Evolutionary conservation across 768 basidiomycete genomes (phyloP), one percentile per base, ranked within the genome.

Genomic region (Termitomyces sp.): DNA sequence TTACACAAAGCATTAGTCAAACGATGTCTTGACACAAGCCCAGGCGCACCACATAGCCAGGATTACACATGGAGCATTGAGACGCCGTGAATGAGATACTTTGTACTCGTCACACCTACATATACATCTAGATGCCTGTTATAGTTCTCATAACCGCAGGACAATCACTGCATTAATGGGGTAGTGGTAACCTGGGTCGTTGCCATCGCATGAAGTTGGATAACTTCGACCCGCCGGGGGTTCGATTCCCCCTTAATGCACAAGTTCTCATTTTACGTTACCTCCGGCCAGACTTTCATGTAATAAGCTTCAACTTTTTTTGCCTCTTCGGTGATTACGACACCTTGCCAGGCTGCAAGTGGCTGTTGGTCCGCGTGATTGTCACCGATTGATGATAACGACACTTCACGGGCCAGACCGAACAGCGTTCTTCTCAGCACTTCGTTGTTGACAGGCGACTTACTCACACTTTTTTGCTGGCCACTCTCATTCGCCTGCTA

Each of bases 181-280:
- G 51, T 54, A 53, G 50, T 58, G 57, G 51, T 53, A 59, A 59
- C 50, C 51, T 59, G 58, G 58, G 50, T 54, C 51, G 53, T 51
- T 56, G 41, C 39, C 46, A 46, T 48, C 27, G 3, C 4, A 27
- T 27, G 27, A 27, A 27, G 27, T 4, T 27, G n/a, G n/a, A n/a
- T 4, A 1, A 27, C 27, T 2, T 84, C 86, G 87, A 88, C 85
- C 87, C 87, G 87, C 87, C 87, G 87, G 85, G 86, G 85, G 87
- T 88, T 88, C 86, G 84, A 88, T 88, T 88, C 87, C 86, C 86
- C 61, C 85, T 88, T 88, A 86, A 88, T 88, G 86, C 86, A 27
- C 4, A 87, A 27, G 27, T 27, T 27, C 27, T 27, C 4, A 27
- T 27, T 27, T 27, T 27, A 27, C 2, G 27, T 27, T 27, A 27